phyloP scores from a whole-genome alignment of 805 yeast genomes.

The Nakazawaea populi region DNA sequence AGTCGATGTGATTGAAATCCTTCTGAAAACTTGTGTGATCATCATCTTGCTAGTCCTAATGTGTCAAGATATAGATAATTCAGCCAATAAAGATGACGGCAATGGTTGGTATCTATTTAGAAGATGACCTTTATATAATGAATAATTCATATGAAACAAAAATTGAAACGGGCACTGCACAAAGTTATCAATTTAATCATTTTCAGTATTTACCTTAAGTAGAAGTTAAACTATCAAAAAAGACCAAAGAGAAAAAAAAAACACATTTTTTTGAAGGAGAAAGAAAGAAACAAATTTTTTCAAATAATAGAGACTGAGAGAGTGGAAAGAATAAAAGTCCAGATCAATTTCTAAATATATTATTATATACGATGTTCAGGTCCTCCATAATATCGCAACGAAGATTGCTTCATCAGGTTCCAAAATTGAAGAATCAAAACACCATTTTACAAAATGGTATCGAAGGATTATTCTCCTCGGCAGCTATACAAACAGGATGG shows the following conservation, averaged over 20 bases:
- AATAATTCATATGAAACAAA: background rate
- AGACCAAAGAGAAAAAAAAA: background rate
- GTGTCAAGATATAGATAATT: background rate
- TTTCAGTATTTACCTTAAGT: background rate
- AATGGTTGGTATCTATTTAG: too few species aligned
- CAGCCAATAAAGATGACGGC: too few species aligned
- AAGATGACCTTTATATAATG: too few species aligned
- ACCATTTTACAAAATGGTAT: conserved; percentile 43
- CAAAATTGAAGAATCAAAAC: conserved; percentile 40
- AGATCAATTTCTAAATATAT: too few species aligned
- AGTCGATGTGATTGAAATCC: too few species aligned
- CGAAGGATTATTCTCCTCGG: conserved; percentile 54
- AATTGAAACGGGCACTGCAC: background rate
- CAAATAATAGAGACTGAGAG: background rate
- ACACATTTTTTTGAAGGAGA: background rate
- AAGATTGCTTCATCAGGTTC: conserved; percentile 56
- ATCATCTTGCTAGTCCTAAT: background rate
- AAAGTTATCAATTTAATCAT: background rate
- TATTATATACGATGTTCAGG: background rate
- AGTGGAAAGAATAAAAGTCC: too few species aligned
- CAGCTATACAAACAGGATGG: conserved; percentile 77
- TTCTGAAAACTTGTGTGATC: background rate
- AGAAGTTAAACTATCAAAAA: background rate
- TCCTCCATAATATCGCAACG: conserved; percentile 7
- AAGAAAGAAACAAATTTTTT: background rate